Percentiles rank a stretch among this genome's conserved stretches.
phyloP scores from a whole-genome alignment of 768 basidiomycete species.

The Kwoniella mangroviensis region DNA sequence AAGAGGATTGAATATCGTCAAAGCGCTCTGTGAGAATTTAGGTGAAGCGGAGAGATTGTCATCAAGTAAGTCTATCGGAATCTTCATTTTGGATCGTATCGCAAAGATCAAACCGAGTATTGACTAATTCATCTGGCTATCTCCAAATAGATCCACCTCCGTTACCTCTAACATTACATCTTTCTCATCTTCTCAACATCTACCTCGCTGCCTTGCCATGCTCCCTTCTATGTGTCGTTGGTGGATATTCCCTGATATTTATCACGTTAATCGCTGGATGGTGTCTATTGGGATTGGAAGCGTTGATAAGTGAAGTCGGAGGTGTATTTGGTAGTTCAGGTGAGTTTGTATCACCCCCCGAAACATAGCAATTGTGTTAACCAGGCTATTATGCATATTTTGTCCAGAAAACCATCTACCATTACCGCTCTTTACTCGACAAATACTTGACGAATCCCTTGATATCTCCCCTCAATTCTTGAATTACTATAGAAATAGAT shows the following conservation, averaged over 20 bases:
- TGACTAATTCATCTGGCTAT: not conserved
- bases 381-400: too few species aligned
- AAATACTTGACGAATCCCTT: constrained; percentile 47
- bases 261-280: constrained; percentile 54
- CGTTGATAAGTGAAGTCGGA: constrained; percentile 54
- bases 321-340: constrained; percentile 54
- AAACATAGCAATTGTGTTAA: too few species aligned
- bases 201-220: constrained; percentile 54
- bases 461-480: constrained; percentile 45
- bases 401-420: constrained; percentile 51
- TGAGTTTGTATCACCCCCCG: constrained; percentile 20
- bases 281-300: constrained; percentile 55
- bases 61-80: constrained; percentile 41
- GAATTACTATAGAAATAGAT: constrained; percentile 33
- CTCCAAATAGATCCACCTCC: constrained; percentile 49
- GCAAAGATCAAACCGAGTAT: not conserved
- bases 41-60: constrained; percentile 51
- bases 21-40: constrained; percentile 39
- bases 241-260: constrained; percentile 37
- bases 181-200: constrained; percentile 51
- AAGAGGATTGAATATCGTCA: constrained; percentile 44
- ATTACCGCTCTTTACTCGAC: constrained; percentile 41
- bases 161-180: constrained; percentile 52
- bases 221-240: constrained; percentile 48
- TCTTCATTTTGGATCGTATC: not conserved